Evolutionary conservation across 2,329 filamentous ascomycete genomes (phyloP).

Genomic region (Trichoderma sp.): DNA sequence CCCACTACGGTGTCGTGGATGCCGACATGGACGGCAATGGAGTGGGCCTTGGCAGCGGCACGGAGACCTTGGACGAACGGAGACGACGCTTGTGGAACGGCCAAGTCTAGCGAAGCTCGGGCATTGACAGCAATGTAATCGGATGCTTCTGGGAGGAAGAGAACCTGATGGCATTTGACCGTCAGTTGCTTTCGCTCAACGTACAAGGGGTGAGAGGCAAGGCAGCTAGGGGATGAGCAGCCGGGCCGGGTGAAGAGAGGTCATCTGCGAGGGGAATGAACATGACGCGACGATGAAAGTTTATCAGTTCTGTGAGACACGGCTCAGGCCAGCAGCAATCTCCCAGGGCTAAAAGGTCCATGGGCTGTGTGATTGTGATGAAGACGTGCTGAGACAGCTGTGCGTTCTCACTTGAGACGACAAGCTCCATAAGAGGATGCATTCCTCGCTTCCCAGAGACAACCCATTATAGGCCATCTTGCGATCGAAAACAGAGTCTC

Average conservation of each 20-base stretch:
- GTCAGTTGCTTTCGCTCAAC: slow-evolving; percentile 2
- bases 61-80: slow-evolving; percentile 76
- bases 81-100: slow-evolving; percentile 61
- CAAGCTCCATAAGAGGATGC: neutral
- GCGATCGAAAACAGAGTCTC: slow-evolving; percentile 12
- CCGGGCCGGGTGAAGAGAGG: neutral
- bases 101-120: slow-evolving; percentile 68
- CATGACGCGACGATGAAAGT: neutral
- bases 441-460: neutral
- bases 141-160: slow-evolving; percentile 89
- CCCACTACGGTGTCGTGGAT: slow-evolving; percentile 66
- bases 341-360: neutral
- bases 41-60: slow-evolving; percentile 60
- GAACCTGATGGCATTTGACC: slow-evolving; percentile 47
- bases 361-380: neutral
- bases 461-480: neutral
- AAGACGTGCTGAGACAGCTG: neutral
- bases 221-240: neutral
- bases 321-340: neutral
- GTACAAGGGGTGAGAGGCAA: neutral
- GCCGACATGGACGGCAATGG: slow-evolving; percentile 77
- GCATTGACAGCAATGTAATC: slow-evolving; percentile 79
- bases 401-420: neutral
- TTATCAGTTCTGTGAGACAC: neutral
- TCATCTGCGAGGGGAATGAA: neutral